Evolutionary conservation across 495 filamentous ascomycete species (phyloP).

Genomic region (Penicillium atrosanguineum): DNA sequence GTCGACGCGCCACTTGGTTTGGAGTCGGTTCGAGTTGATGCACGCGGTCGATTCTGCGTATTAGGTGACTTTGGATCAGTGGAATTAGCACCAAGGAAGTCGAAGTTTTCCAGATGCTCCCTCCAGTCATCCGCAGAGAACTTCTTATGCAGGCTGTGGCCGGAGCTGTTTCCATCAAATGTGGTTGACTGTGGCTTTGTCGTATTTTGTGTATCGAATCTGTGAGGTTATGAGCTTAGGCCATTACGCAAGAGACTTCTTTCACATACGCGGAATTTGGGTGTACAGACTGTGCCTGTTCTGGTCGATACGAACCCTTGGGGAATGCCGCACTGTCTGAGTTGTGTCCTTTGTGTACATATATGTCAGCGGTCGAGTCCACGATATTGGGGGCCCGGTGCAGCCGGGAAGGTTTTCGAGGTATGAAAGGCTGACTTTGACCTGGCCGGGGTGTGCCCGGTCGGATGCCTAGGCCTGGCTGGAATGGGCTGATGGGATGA

Average conservation of each 20-base stretch:
- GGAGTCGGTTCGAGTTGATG: slow-evolving; percentile 18
- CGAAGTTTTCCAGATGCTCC: slow-evolving; percentile 48
- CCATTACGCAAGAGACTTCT: not conserved
- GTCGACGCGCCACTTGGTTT: slow-evolving; percentile 10
- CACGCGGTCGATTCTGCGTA: slow-evolving; percentile 33
- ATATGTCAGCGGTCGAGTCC: slow-evolving; percentile 26
- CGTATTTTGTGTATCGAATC: slow-evolving; percentile 5
- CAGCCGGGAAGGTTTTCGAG: not conserved
- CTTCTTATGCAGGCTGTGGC: slow-evolving; percentile 69
- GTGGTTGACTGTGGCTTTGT: slow-evolving; percentile 10
- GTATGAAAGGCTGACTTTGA: slow-evolving; percentile 7
- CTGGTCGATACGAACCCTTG: slow-evolving; percentile 18
- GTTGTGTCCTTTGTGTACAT: slow-evolving; percentile 34
- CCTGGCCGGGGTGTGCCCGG: slow-evolving; percentile 5
- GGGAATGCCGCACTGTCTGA: slow-evolving; percentile 37
- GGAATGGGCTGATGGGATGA: too few relatives aligned
- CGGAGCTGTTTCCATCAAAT: slow-evolving; percentile 57
- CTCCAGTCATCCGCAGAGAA: slow-evolving; percentile 62
- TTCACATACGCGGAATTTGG: slow-evolving; percentile 22
- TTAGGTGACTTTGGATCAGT: slow-evolving; percentile 31
- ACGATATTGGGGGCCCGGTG: slow-evolving; percentile 4
- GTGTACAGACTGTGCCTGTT: slow-evolving; percentile 9
- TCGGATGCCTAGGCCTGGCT: not conserved
- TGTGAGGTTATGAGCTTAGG: not conserved
- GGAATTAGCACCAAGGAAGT: slow-evolving; percentile 48